phyloP scores from a whole-genome alignment of 23 red algal genomes.

The Agarophyton chilense region DNA sequence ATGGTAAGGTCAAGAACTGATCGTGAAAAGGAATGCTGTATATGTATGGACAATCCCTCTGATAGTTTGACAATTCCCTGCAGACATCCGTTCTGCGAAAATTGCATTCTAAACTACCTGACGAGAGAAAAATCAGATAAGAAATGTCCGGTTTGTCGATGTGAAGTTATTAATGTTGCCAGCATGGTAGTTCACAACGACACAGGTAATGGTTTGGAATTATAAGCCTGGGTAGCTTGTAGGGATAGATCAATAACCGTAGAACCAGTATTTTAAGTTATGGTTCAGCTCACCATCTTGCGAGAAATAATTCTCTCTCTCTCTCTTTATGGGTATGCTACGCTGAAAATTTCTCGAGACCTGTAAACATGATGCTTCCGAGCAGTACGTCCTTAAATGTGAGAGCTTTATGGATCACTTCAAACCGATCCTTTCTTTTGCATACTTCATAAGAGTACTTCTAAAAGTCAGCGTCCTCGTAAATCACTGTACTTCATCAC shows the following conservation, averaged over 20 bases:
- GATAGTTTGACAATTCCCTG: slow-evolving; percentile 30
- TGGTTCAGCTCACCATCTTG: too few species aligned
- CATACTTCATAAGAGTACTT: too few species aligned
- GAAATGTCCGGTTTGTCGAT: slow-evolving; percentile 53
- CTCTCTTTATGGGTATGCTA: too few species aligned
- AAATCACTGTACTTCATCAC: neutral
- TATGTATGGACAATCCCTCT: slow-evolving; percentile 45
- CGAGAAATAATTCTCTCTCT: too few species aligned
- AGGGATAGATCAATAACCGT: too few species aligned
- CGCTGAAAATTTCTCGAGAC: too few species aligned
- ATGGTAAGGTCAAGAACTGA: neutral
- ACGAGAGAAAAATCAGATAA: slow-evolving; percentile 15
- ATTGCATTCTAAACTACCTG: slow-evolving; percentile 52
- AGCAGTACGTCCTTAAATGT: too few species aligned
- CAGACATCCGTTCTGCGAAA: slow-evolving; percentile 32
- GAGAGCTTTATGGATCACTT: too few species aligned
- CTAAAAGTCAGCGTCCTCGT: neutral
- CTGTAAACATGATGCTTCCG: too few species aligned
- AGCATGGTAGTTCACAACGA: neutral
- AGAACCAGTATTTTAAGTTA: too few species aligned
- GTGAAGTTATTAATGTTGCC: slow-evolving; percentile 4
- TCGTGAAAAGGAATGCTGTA: slow-evolving; percentile 38
- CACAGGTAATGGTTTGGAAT: neutral
- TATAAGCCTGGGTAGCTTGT: too few species aligned
- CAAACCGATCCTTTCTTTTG: too few species aligned